These are phyloP conservation scores for Onygenales sp. DNA, from an alignment of 2,329 filamentous ascomycete genomes.

Conservation along the genomic window DNA sequence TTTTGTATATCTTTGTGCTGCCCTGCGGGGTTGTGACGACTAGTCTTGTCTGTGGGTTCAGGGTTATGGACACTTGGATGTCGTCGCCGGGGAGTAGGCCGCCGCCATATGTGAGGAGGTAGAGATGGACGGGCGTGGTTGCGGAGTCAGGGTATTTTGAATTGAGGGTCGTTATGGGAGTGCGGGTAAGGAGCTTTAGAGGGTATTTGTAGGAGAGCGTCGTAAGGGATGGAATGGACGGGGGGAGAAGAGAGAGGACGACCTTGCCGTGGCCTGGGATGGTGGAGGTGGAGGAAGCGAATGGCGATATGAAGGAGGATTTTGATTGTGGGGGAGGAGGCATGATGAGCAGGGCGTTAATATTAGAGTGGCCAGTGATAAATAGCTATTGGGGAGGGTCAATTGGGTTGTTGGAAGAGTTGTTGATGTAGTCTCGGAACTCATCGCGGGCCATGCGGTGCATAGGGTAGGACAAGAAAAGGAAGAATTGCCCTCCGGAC, in stretches of 20 bases:
- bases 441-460: too few relatives aligned
- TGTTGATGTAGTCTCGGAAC: too few relatives aligned
- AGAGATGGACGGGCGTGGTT: conserved; percentile 61
- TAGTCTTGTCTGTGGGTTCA: conserved; percentile 57
- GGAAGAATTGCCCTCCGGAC: too few relatives aligned
- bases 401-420: too few relatives aligned
- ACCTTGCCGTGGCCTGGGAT: conserved; percentile 72
- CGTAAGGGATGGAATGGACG: conserved; percentile 60
- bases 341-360: not conserved
- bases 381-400: too few relatives aligned
- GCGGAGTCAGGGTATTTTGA: conserved; percentile 22
- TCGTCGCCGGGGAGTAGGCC: conserved; percentile 82
- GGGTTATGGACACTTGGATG: conserved; percentile 61
- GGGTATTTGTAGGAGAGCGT: conserved; percentile 85
- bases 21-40: conserved; percentile 56
- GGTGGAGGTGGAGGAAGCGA: conserved; percentile 62
- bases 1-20: conserved; percentile 93
- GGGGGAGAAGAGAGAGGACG: conserved; percentile 62
- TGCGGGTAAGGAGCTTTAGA: conserved; percentile 81
- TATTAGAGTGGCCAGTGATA: too few relatives aligned
- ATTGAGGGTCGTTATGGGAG: conserved; percentile 52
- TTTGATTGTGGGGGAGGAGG: conserved; percentile 4
- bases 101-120: conserved; percentile 88
- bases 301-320: conserved; percentile 53
- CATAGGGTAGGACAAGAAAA: too few relatives aligned